Evolutionary conservation across 2,329 filamentous ascomycete species (phyloP), one percentile per base, ranked within the genome.

Genomic region (Zarea fungicola): DNA sequence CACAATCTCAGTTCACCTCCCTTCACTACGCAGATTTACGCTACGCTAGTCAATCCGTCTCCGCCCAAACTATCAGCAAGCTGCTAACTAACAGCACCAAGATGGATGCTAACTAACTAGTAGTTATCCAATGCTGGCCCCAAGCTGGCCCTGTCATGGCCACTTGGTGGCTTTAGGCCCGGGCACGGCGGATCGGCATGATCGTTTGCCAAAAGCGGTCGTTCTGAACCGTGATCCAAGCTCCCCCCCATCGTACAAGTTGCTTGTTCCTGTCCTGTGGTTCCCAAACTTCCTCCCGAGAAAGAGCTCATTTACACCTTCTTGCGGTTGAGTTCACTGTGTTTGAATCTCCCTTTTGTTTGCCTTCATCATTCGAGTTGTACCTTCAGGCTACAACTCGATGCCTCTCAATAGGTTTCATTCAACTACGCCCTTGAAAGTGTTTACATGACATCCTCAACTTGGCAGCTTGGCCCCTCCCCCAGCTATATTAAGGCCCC

Each of bases 161-260:
- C 25, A 18, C 23, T 26, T 42, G 23, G 28, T 48, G 28, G 29
- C 35, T 29, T 16, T 44, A 32, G 9, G 19, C 19, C 25, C 34
- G 9, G 35, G 11, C 23, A 22, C 19, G 37, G 22, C 25, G 29
- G 49, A 51, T 51, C 49, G 43, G 29, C 49, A 51, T 51, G 49
- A 51, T 51, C 49, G 42, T 42, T 42, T 51, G 49, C 49, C 49
- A 51, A 42, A 47, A 37, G 37, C 36, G 32, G 43, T 21, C 21
- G 22, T 10, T 19, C 13, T 39, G 18, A 39, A 32, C 34, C 22
- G 40, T 40, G 28, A 46, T 46, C n/a, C 31, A 28, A n/a, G 21
- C 29, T 21, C 37, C 36, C 28, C 29, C 14, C 21, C 22, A 19
- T n/a, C 5, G n/a, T 28, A n/a, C 14, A 39, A 6, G 23, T 41